Evolutionary conservation across 495 filamentous ascomycete genomes (phyloP).

Genomic region (Aspergillus baeticus): DNA sequence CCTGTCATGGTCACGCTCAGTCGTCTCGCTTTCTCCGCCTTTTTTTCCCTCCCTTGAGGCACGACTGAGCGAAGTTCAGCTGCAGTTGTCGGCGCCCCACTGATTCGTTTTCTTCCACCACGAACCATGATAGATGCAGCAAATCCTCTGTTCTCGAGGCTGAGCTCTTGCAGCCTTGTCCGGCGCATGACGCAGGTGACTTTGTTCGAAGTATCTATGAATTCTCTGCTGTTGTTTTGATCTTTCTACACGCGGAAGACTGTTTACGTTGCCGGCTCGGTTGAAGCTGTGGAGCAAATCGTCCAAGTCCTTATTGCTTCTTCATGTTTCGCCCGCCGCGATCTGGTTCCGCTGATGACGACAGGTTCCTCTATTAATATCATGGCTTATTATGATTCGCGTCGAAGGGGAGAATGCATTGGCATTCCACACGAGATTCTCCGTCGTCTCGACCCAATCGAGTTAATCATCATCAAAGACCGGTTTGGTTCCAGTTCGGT

Average conservation of each 20-base stretch:
- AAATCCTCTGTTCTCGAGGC: background rate
- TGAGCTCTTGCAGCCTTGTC: constrained; percentile 1
- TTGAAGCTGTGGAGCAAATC: constrained; percentile 16
- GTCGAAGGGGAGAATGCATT: background rate
- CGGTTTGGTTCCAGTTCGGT: background rate
- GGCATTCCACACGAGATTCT: background rate
- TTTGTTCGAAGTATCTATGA: background rate
- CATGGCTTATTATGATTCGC: constrained; percentile 1
- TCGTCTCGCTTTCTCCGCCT: constrained; percentile 5
- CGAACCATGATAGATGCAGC: background rate
- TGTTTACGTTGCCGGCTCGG: constrained; percentile 19
- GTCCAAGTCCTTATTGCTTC: background rate
- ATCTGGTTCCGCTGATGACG: constrained; percentile 1
- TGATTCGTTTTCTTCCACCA: background rate
- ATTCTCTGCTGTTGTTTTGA: constrained; percentile 14
- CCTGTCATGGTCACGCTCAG: background rate
- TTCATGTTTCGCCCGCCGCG: background rate
- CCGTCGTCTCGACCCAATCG: background rate
- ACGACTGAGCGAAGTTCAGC: constrained; percentile 1
- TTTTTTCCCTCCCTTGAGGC: background rate
- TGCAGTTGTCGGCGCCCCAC: constrained; percentile 1
- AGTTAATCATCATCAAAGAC: background rate
- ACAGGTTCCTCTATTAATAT: background rate
- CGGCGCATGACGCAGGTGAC: background rate
- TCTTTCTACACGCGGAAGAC: constrained; percentile 21